phyloP scores from a whole-genome alignment of 805 yeast species.

The Candida parachauliodes region DNA sequence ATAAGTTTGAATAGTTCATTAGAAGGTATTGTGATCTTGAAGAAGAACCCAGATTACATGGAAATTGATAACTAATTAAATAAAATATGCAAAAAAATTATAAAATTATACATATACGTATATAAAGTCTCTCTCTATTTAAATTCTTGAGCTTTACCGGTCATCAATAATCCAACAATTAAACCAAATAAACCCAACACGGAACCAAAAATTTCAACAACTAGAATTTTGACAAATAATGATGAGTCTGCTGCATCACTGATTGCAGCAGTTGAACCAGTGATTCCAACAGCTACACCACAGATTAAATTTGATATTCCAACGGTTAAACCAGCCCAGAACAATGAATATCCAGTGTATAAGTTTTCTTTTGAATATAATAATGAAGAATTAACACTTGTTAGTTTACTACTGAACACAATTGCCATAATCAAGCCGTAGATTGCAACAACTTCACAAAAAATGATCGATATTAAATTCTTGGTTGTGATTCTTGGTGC shows the following conservation, averaged over 20 bases:
- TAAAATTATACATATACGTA: not conserved
- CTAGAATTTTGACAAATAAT: constrained; percentile 90
- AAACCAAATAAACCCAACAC: constrained; percentile 94
- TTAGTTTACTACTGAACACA: constrained; percentile 88
- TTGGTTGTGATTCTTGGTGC: constrained; percentile 97
- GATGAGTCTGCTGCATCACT: constrained; percentile 97
- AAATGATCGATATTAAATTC: constrained; percentile 92
- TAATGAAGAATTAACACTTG: constrained; percentile 59
- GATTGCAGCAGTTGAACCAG: constrained; percentile 98
- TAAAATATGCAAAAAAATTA: too few species aligned
- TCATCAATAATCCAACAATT: constrained; percentile 95
- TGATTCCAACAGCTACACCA: constrained; percentile 95
- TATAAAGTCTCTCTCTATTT: constrained; percentile 31
- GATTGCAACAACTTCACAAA: constrained; percentile 98
- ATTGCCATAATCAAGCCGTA: constrained; percentile 97
- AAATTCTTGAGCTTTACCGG: constrained; percentile 90
- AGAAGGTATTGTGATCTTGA: constrained; percentile 91
- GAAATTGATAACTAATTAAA: constrained; percentile 43
- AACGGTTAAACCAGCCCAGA: constrained; percentile 98
- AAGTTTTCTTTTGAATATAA: constrained; percentile 78
- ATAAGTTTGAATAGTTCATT: constrained; percentile 73
- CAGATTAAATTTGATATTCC: constrained; percentile 91
- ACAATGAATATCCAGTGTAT: constrained; percentile 91
- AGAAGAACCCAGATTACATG: constrained; percentile 82
- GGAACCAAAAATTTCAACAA: constrained; percentile 95